Evolutionary conservation across 805 yeast species (phyloP), one percentile per base, ranked within the genome.

Genomic region (Deakozyma indianensis): DNA sequence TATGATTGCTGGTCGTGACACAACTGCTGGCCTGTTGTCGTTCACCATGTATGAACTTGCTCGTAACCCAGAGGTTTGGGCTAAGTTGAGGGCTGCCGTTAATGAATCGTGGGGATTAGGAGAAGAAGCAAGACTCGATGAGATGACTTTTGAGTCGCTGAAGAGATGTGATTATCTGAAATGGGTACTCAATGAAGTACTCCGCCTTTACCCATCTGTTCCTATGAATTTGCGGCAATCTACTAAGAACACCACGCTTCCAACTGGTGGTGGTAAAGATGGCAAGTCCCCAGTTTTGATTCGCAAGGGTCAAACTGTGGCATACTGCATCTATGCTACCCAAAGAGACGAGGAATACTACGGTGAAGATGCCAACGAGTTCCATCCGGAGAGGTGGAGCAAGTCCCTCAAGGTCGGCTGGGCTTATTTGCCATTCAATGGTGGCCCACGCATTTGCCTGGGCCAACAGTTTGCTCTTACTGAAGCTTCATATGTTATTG

Each of bases 381-480:
- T 67, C 57, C 52, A 56, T 7, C 75, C 75, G 4, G 75, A 70
- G 55, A 63, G 77, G 42, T 73, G 77, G 77, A 54, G 50, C 2
- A 42, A 47, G 9, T 43, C 41, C 14, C 43, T 38, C 59, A 60
- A 47, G 50, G 55, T 60, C 38, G 64, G 70, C 9, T 69, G 73
- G 73, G 66, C 66, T 15, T 69, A 64, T 48, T 54, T 68, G 23
- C 73, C 74, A 23, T 69, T 69, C 54, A 68, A 69, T 49, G 75
- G 74, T 25, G 75, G 75, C 9, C 74, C 74, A 21, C 58, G 75
- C 47, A 67, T 70, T 43, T 70, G 74, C 51, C 56, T 70, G 45
- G 75, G 74, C 22, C 75, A 70, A 55, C 75, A 70, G 53, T 70
- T 70, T 60, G 75, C 74, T 5, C 63, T 69, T 29, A 69, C 73